Base-by-base conservation (phyloP, 352 stramenopile species). In the Peronosclerospora sorghi region DNA sequence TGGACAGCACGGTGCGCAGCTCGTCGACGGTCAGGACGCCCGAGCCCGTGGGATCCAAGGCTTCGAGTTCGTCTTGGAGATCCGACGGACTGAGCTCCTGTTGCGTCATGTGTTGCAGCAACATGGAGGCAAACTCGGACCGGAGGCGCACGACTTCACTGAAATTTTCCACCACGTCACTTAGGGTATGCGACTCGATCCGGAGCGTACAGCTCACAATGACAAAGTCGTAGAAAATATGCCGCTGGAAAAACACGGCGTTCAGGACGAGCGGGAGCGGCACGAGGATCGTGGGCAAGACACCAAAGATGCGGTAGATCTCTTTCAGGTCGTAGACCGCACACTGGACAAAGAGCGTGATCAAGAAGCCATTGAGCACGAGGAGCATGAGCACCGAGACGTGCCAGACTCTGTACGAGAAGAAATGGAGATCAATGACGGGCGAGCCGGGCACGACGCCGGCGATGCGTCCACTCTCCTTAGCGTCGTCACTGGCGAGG, bases 331-430 rank as follows among this genome's bases (percentile, higher is more conserved):
- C 45, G 54, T 81, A 81, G 19, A 82, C 21, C 1, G 79, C 49
- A 32, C 71, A 83, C 41, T 83, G 70, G 12, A 65, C 48, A 23
- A 83, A 57, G 15, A 83, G 53, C 15, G 71, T 64, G 2, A 62
- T 26, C 56, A 75, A 83, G 39, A 86, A 68, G 0, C 58, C 73
- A 42, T 86, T 86, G 7, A 86, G 41, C 32, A 78, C 72, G 18
- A 83, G 38, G 12, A 79, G 21, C 1, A 56, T 20, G 37, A 74
- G 72, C 27, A 86, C 57, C 2, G 59, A 13, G 45, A 80, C 68
- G 24, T 84, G 71, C 68, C 71, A 79, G 7, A 52, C 43, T 27
- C 75, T 74, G 10, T 56, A 51, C 0, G 69, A 85, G 41, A 81
- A 67, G 41, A 59, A 80, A 19, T 53, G 64, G 26, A 73, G 50